These are phyloP conservation scores for Saccharomycopsis babjevae DNA, from an alignment of 805 yeast genomes.

Conservation along the genomic window DNA sequence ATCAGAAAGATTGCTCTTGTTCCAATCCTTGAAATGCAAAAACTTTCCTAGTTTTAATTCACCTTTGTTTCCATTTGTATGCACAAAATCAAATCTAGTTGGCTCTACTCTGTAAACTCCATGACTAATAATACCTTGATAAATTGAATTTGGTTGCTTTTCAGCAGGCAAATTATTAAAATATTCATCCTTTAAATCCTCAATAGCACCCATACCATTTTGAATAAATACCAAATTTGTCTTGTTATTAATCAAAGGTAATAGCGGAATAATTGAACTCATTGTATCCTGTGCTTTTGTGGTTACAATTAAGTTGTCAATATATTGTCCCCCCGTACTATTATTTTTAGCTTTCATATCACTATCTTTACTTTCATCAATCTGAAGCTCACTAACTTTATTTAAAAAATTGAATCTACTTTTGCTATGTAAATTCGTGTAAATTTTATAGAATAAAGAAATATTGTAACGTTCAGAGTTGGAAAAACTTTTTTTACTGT, in stretches of 20 bases:
- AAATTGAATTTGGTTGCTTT: slow-evolving; percentile 44
- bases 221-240: slow-evolving; percentile 69
- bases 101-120: slow-evolving; percentile 52
- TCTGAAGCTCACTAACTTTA: background rate
- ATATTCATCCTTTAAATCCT: slow-evolving; percentile 34
- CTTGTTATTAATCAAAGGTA: slow-evolving; percentile 35
- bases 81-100: slow-evolving; percentile 37
- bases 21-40: background rate
- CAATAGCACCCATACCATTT: slow-evolving; percentile 81
- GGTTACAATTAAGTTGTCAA: slow-evolving; percentile 56
- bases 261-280: slow-evolving; percentile 47
- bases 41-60: slow-evolving; percentile 47
- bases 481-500: too few relatives aligned
- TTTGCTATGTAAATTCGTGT: background rate
- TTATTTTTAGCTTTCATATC: background rate
- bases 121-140: slow-evolving; percentile 73
- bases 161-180: slow-evolving; percentile 40
- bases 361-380: background rate
- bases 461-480: background rate
- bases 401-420: background rate
- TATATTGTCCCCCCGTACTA: slow-evolving; percentile 19
- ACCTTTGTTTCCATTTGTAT: slow-evolving; percentile 55
- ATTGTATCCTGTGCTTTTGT: slow-evolving; percentile 74
- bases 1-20: slow-evolving; percentile 1
- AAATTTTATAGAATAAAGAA: background rate